phyloP scores from a whole-genome alignment of 73 alveolate species.

The Blepharisma japonicum region DNA sequence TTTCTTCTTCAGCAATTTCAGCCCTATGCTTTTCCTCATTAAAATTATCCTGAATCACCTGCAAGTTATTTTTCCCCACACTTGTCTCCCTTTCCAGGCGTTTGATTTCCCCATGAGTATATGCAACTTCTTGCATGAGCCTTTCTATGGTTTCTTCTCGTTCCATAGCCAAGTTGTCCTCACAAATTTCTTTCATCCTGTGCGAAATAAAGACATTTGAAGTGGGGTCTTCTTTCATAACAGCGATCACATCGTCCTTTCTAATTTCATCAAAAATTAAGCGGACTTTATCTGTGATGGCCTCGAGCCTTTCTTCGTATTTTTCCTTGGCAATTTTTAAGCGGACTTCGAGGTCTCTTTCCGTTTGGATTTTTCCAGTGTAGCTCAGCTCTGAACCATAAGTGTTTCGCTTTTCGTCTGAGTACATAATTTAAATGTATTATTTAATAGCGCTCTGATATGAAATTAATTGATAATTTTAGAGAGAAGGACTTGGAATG shows the following conservation, averaged over 20 bases:
- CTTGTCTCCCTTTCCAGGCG: background rate
- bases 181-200: conserved; percentile 18
- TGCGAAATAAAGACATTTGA: background rate
- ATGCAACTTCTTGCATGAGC: conserved; percentile 7
- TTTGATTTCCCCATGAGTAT: background rate
- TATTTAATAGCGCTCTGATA: too few species aligned
- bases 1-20: background rate
- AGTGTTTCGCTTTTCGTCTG: background rate
- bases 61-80: background rate
- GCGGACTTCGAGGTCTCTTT: background rate
- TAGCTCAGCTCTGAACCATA: background rate
- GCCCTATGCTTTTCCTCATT: background rate
- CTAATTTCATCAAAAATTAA: conserved; percentile 3
- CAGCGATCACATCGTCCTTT: conserved; percentile 2
- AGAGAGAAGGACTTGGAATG: too few species aligned
- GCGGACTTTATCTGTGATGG: conserved; percentile 15
- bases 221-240: conserved; percentile 9
- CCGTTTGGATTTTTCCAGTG: background rate
- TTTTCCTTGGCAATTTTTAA: conserved; percentile 9
- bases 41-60: background rate
- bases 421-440: background rate
- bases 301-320: conserved; percentile 25
- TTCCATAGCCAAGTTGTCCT: conserved; percentile 1
- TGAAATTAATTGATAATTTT: too few species aligned
- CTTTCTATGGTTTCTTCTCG: conserved; percentile 27